phyloP scores from a whole-genome alignment of 2,329 filamentous ascomycete genomes.

The Fusarium keratoplasticum region DNA sequence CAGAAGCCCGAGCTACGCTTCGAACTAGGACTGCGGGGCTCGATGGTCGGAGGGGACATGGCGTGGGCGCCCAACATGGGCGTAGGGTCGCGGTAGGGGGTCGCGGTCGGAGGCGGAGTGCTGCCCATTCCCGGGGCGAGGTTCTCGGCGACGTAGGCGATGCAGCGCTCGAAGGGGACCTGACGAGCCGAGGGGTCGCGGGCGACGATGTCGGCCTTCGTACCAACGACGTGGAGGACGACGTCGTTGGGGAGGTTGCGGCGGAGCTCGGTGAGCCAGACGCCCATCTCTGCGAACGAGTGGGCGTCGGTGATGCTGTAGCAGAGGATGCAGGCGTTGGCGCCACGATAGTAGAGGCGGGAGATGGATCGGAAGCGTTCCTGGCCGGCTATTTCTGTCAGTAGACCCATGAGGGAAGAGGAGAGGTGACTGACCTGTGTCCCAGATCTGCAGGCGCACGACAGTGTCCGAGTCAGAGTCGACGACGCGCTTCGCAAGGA shows the following conservation, averaged over 20 bases:
- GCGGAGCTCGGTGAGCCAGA: constrained; percentile 88
- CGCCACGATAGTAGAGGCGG: constrained; percentile 94
- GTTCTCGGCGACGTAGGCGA: constrained; percentile 94
- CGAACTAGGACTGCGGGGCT: constrained; percentile 70
- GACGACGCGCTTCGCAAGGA: constrained; percentile 82
- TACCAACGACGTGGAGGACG: constrained; percentile 94
- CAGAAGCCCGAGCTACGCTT: constrained; percentile 83
- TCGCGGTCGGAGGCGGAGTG: constrained; percentile 76
- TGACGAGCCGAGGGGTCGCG: constrained; percentile 82
- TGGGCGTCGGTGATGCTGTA: constrained; percentile 91
- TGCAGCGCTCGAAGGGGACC: constrained; percentile 94
- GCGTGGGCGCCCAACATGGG: constrained; percentile 34
- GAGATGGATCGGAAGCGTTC: constrained; percentile 96
- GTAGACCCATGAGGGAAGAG: neutral
- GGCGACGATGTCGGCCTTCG: constrained; percentile 90
- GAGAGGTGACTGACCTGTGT: constrained; percentile 70
- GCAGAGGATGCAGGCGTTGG: constrained; percentile 92
- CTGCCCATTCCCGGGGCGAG: constrained; percentile 77
- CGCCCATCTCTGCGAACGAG: constrained; percentile 92
- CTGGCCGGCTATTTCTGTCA: constrained; percentile 73
- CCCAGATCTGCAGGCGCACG: constrained; percentile 95
- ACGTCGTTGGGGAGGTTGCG: constrained; percentile 81
- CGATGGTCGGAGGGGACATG: constrained; percentile 49
- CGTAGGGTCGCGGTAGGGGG: constrained; percentile 47
- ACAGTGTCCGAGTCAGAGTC: constrained; percentile 88